Percentiles rank a stretch among this genome's conserved stretches.
These are phyloP conservation scores for Vaucheria bursata DNA, from an alignment of 352 stramenopile species.

Conservation along the genomic window DNA sequence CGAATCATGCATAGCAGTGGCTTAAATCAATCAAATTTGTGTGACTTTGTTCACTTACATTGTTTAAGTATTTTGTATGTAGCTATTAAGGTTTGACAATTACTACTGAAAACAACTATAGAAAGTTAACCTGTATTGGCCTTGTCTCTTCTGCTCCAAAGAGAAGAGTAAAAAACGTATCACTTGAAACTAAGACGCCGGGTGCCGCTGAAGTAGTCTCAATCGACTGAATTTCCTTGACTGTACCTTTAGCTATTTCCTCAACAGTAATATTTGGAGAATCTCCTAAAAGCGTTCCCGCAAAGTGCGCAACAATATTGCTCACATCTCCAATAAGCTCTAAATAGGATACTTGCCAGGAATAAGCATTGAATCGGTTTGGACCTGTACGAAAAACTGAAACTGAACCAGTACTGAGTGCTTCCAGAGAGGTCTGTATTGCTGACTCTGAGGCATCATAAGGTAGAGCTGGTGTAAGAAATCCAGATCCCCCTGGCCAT, in stretches of 20 bases:
- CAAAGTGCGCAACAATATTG: background rate
- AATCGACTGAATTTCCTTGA: slow-evolving; percentile 60
- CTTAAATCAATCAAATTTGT: too few species aligned
- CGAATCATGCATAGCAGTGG: too few species aligned
- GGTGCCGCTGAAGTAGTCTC: slow-evolving; percentile 43
- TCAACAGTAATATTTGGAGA: slow-evolving; percentile 25
- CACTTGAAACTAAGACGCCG: slow-evolving; percentile 28
- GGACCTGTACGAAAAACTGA: slow-evolving; percentile 53
- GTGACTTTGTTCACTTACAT: too few species aligned
- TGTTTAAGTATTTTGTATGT: too few species aligned
- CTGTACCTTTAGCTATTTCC: slow-evolving; percentile 58
- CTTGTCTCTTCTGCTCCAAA: slow-evolving; percentile 61
- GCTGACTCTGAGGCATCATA: slow-evolving; percentile 59
- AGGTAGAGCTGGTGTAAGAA: background rate
- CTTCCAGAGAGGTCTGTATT: slow-evolving; percentile 71
- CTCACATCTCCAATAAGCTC: slow-evolving; percentile 52
- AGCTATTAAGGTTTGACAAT: too few species aligned
- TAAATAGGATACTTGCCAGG: slow-evolving; percentile 81
- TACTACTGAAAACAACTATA: too few species aligned
- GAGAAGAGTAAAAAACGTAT: slow-evolving; percentile 52
- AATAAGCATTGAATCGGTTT: slow-evolving; percentile 70
- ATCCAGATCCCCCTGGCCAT: background rate
- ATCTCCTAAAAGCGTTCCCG: slow-evolving; percentile 57
- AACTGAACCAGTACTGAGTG: slow-evolving; percentile 52
- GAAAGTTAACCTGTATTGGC: too few species aligned